Evolutionary conservation across 2,329 filamentous ascomycete genomes (phyloP).

Genomic region (Neoascochyta sp.): DNA sequence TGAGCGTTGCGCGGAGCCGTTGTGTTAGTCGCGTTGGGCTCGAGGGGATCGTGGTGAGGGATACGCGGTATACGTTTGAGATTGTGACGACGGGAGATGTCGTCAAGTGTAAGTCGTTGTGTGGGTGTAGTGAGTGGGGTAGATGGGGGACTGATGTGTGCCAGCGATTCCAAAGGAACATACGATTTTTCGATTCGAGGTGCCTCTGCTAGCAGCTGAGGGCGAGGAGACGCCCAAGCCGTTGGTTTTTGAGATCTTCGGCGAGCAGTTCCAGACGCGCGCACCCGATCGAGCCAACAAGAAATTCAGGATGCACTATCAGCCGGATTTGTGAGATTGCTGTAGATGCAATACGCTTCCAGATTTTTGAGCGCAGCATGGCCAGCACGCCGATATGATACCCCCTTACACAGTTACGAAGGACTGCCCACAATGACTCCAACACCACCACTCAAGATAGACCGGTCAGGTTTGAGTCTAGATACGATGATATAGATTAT

Average conservation of each 20-base stretch:
- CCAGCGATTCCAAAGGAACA: slow-evolving; percentile 80
- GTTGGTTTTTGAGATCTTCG: slow-evolving; percentile 79
- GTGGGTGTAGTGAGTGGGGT: slow-evolving; percentile 4
- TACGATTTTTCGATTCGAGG: slow-evolving; percentile 73
- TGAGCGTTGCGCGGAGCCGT: slow-evolving; percentile 77
- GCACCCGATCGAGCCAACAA: slow-evolving; percentile 81
- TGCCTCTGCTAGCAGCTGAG: slow-evolving; percentile 49
- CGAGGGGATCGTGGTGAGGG: slow-evolving; percentile 81
- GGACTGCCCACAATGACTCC: too few species aligned
- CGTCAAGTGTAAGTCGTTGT: slow-evolving; percentile 59
- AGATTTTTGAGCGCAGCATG: too few species aligned
- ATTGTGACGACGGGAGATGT: slow-evolving; percentile 69
- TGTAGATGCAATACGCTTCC: too few species aligned
- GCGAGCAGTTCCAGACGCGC: slow-evolving; percentile 79
- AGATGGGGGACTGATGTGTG: slow-evolving; percentile 5
- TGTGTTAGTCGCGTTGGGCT: slow-evolving; percentile 81
- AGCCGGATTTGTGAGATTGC: slow-evolving; percentile 63
- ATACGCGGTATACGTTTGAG: slow-evolving; percentile 82
- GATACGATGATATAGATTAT: too few species aligned
- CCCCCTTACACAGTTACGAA: too few species aligned
- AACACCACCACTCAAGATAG: too few species aligned
- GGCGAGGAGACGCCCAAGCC: slow-evolving; percentile 35
- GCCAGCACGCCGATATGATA: too few species aligned
- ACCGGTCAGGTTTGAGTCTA: too few species aligned
- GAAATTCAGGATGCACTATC: slow-evolving; percentile 85